Evolutionary conservation across 164 flowering plant genomes (phyloP).

Genomic region (Berberis vulgaris): DNA sequence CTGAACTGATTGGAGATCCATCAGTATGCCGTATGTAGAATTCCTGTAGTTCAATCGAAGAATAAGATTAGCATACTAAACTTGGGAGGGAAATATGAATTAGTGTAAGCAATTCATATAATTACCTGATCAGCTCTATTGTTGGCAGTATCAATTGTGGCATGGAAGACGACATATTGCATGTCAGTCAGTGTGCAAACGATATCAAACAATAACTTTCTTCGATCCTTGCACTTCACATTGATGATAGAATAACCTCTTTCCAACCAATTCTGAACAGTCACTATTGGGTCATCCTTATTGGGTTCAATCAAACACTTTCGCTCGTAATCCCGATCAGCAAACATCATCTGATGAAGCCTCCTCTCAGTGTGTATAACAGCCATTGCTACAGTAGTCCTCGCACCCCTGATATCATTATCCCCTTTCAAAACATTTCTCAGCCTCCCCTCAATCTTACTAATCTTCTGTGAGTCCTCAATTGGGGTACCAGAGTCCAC

Average conservation of each 20-base stretch:
- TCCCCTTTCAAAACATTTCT: slow-evolving; percentile 67
- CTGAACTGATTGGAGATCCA: slow-evolving; percentile 81
- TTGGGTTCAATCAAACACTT: neutral
- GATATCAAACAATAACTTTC: slow-evolving; percentile 20
- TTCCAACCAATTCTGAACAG: slow-evolving; percentile 23
- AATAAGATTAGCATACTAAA: neutral
- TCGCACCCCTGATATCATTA: slow-evolving; percentile 47
- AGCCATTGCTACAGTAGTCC: slow-evolving; percentile 47
- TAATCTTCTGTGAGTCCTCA: slow-evolving; percentile 51
- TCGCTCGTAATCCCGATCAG: slow-evolving; percentile 73
- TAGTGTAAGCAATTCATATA: neutral
- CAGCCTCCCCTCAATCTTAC: slow-evolving; percentile 48
- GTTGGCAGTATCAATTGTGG: slow-evolving; percentile 15
- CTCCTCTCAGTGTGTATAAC: slow-evolving; percentile 63
- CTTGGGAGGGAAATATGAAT: slow-evolving; percentile 7
- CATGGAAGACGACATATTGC: slow-evolving; percentile 32
- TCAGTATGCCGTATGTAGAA: slow-evolving; percentile 80
- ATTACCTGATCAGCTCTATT: slow-evolving; percentile 20
- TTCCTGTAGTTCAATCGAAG: slow-evolving; percentile 37
- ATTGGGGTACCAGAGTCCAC: slow-evolving; percentile 52
- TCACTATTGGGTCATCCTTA: slow-evolving; percentile 7
- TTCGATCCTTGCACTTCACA: slow-evolving; percentile 24
- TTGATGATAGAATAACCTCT: slow-evolving; percentile 25
- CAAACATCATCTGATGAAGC: slow-evolving; percentile 92
- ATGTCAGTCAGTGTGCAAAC: slow-evolving; percentile 31